Conservation (phyloP, 1,139 yeast species). For the Yamadazyma friedrichii region DNA sequence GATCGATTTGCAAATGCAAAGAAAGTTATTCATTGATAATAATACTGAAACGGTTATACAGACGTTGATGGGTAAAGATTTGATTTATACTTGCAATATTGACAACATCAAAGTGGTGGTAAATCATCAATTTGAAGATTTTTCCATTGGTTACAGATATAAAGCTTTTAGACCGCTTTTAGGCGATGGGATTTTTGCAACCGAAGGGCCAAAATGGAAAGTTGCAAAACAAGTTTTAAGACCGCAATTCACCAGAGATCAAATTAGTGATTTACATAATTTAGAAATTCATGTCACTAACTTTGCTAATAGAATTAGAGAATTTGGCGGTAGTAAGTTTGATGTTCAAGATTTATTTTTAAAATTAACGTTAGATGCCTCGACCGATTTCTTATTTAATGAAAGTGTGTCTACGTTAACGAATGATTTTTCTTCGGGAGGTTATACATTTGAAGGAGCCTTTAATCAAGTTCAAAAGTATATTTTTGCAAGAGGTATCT, state of each 20-base stretch:
- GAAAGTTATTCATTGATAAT: slow-evolving; percentile 10
- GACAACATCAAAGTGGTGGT: slow-evolving; percentile 39
- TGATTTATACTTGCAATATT: slow-evolving; percentile 26
- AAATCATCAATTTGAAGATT: slow-evolving; percentile 48
- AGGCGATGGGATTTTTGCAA: slow-evolving; percentile 60
- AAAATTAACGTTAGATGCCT: slow-evolving; percentile 48
- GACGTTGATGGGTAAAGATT: slow-evolving; percentile 13
- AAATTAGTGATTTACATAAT: slow-evolving; percentile 46
- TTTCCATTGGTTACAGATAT: slow-evolving; percentile 50
- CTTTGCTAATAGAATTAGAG: slow-evolving; percentile 30
- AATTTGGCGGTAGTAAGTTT: slow-evolving; percentile 24
- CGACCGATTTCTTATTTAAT: slow-evolving; percentile 52
- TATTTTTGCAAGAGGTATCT: slow-evolving; percentile 31
- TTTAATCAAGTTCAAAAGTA: slow-evolving; percentile 34
- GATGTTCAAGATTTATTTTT: slow-evolving; percentile 40
- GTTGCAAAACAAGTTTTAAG: slow-evolving; percentile 55
- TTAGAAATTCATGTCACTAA: slow-evolving; percentile 46
- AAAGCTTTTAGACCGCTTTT: slow-evolving; percentile 42
- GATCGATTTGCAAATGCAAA: slow-evolving; percentile 13
- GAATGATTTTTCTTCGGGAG: slow-evolving; percentile 22
- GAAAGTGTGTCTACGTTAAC: slow-evolving; percentile 34
- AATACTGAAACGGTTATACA: slow-evolving; percentile 13
- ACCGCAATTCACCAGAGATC: slow-evolving; percentile 59
- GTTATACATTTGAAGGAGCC: slow-evolving; percentile 32
- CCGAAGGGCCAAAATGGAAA: slow-evolving; percentile 57